Evolutionary conservation across 164 flowering plant species (phyloP), one percentile per base, ranked within the genome.

Genomic region (Magnolia sinica): DNA sequence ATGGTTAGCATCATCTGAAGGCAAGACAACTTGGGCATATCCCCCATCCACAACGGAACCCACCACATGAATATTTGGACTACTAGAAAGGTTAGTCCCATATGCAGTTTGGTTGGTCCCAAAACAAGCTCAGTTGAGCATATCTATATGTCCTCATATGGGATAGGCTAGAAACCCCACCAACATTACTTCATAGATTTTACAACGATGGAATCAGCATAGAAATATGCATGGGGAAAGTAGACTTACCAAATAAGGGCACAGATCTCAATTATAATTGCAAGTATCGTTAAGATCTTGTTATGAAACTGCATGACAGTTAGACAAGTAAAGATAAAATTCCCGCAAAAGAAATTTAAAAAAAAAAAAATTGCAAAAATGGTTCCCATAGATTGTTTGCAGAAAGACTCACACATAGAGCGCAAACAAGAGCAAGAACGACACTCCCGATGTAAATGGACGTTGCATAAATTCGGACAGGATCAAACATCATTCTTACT

Each of bases 241-340:
- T 1, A 72, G 74, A 84, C 92, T 85, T 76, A 93, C 99, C 98
- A 96, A 68, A 93, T 68, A 73, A 96, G 94, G 65, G 98, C 97
- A 78, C 95, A 88, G 11, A 92, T 89, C 90, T 96, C 99, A 76
- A 80, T 82, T 76, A 96, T 84, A 74, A 92, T 88, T 55, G 93
- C 97, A 74, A 96, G 50, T 51, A 92, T 27, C 50, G 99, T 96
- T 20, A 96, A 83, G 68, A 96, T 77, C 90, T 90, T 92, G 88
- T 80, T 93, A 74, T 93, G 99, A 64, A 92, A 85, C 99, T 95
- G 96, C 87, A 90, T 72, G 68, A 78, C 11, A 77, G 11, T 13
- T 63, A 59, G 50, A 23, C 20, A 66, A 20, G 70, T 66, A 50
- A 74, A 29, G 29, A 68, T 65, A 49, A 45, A 4, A 37, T 23